These are phyloP conservation scores for Colletotrichum cereale DNA, from an alignment of 2,329 filamentous ascomycete genomes.

Conservation along the genomic window DNA sequence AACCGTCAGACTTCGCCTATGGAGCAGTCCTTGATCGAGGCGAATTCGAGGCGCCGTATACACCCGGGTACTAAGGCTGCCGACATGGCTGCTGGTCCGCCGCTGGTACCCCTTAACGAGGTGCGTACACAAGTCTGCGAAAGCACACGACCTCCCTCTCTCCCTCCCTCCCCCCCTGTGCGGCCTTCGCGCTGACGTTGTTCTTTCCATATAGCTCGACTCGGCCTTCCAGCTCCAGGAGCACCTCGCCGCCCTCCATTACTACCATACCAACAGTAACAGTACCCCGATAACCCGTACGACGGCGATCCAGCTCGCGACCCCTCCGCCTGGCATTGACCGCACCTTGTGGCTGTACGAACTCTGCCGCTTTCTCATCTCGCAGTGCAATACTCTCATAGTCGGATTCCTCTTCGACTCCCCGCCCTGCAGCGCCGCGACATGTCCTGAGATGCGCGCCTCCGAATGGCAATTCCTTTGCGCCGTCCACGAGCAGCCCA, in stretches of 20 bases:
- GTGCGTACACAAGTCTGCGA: slow-evolving; percentile 60
- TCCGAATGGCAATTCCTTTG: slow-evolving; percentile 99
- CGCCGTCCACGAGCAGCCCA: slow-evolving; percentile 95
- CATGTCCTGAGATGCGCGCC: slow-evolving; percentile 98
- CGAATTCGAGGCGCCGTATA: slow-evolving; percentile 85
- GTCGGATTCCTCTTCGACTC: slow-evolving; percentile 92
- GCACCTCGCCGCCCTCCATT: slow-evolving; percentile 92
- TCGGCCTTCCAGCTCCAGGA: slow-evolving; percentile 98
- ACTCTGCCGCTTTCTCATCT: slow-evolving; percentile 93
- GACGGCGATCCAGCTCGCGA: slow-evolving; percentile 81
- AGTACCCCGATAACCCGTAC: slow-evolving; percentile 80
- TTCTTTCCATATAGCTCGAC: slow-evolving; percentile 75
- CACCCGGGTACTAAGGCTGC: slow-evolving; percentile 91
- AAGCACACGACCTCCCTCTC: not conserved
- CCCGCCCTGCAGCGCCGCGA: slow-evolving; percentile 87
- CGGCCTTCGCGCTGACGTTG: slow-evolving; percentile 4
- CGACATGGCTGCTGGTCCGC: slow-evolving; percentile 93
- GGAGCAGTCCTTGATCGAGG: slow-evolving; percentile 74
- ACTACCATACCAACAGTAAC: slow-evolving; percentile 78
- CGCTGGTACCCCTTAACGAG: slow-evolving; percentile 86
- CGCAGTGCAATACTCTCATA: slow-evolving; percentile 93
- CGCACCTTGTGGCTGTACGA: slow-evolving; percentile 97
- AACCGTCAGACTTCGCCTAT: slow-evolving; percentile 72
- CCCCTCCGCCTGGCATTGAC: slow-evolving; percentile 85
- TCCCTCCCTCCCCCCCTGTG: slow-evolving; percentile 19